Base-by-base conservation (phyloP, 495 filamentous ascomycete species). In the Penicillium mononematosum region DNA sequence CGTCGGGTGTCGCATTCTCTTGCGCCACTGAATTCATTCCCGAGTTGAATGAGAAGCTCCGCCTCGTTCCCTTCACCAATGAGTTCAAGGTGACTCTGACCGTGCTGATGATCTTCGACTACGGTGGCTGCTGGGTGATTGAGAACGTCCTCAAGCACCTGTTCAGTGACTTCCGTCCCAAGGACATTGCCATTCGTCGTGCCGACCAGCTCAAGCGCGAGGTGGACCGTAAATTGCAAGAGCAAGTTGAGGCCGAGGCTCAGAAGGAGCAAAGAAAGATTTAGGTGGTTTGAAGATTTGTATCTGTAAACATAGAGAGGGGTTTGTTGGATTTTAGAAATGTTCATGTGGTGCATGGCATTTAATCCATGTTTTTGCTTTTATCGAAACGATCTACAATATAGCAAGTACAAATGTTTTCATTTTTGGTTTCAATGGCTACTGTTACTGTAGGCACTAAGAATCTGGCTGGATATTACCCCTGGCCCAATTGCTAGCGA, bases 1-100 rank as follows among this genome's bases (percentile, higher is more conserved):
- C 96, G 9, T 87, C 92, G 5, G 90, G 74, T 24, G 88, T 98
- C 45, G 94, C 94, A 8, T 98, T 99, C 74, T 89, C 89, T 45
- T 97, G 94, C 76, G 93, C 93, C 6, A 98, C 92, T 3, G 94
- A 99, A 73, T 90, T 98, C 60, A 81, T 98, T 47, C 95, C 94
- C 0, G 94, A 97, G 72, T 81, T 98, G 64, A 99, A 99, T 74
- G 84, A 93, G 75, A 88, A 89, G 77, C 84, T 99, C 74, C 88
- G 85, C 59, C 83, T 99, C 1, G 94, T 98, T 10, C 90, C 91
- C n/a, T 99, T 99, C 73, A 89, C 76, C 38, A 81, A 75, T 12
- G 90, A 93, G 61, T 99, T 99, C 81, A 97, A 96, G 80, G 62
- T 82, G 22, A 91, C 86, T 20, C 82, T 99, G 75, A 96, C 91